These are phyloP conservation scores for Apiospora saccharicola DNA, from an alignment of 2,329 filamentous ascomycete genomes.

Conservation along the genomic window DNA sequence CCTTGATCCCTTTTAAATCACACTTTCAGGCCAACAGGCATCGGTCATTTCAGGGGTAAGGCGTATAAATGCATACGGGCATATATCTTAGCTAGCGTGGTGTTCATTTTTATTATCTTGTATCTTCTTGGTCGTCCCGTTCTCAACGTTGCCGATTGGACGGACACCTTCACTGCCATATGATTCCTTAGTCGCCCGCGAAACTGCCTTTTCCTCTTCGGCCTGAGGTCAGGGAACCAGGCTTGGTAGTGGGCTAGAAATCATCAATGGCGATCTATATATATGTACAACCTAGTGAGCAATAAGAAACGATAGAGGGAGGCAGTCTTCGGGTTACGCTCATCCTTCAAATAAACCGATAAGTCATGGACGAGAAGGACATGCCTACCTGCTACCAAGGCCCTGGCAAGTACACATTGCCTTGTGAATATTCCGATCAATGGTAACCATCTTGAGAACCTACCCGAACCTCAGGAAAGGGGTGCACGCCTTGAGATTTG, in stretches of 20 bases:
- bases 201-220: not conserved
- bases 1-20: slow-evolving; percentile 29
- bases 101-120: slow-evolving; percentile 4
- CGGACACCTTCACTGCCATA: not conserved
- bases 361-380: not conserved
- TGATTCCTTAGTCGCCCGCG: not conserved
- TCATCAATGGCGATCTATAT: not conserved
- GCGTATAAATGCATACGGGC: slow-evolving; percentile 15
- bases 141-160: not conserved
- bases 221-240: not conserved
- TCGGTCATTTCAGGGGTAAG: not conserved
- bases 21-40: not conserved
- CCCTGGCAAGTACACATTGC: not conserved
- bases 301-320: not conserved
- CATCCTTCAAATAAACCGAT: not conserved
- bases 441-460: not conserved
- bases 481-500: not conserved
- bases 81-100: slow-evolving; percentile 10
- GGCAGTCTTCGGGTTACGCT: not conserved
- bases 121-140: not conserved
- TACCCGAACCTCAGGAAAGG: not conserved
- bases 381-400: not conserved
- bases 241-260: not conserved
- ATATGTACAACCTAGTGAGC: not conserved
- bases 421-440: not conserved